Evolutionary conservation across 257 asterid genomes (phyloP).

Genomic region (Coffea canephora): DNA sequence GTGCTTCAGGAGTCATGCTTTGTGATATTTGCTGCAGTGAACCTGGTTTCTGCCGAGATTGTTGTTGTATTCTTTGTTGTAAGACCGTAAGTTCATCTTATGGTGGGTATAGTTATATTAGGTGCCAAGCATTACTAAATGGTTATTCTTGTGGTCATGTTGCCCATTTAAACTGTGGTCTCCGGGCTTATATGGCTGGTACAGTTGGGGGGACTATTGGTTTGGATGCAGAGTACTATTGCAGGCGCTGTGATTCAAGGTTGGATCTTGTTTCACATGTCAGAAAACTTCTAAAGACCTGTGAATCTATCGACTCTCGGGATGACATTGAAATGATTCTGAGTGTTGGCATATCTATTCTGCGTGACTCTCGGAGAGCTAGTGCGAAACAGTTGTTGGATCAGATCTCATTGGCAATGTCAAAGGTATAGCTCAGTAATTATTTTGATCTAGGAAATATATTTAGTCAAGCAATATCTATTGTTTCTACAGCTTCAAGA

Average conservation of each 20-base stretch:
- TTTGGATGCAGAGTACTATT: slow-evolving; percentile 78
- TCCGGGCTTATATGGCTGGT: slow-evolving; percentile 84
- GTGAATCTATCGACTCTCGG: slow-evolving; percentile 46
- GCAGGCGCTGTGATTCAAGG: slow-evolving; percentile 85
- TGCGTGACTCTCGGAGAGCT: slow-evolving; percentile 52
- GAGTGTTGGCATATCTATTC: slow-evolving; percentile 43
- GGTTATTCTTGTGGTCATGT: slow-evolving; percentile 67
- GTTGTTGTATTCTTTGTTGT: slow-evolving; percentile 84
- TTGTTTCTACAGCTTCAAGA: slow-evolving; percentile 18
- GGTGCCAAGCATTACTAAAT: slow-evolving; percentile 55
- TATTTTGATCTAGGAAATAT: slow-evolving; percentile 17
- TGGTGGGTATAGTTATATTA: slow-evolving; percentile 47
- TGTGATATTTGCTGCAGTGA: slow-evolving; percentile 83
- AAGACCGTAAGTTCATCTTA: slow-evolving; percentile 35
- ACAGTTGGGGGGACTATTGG: slow-evolving; percentile 77
- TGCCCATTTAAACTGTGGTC: slow-evolving; percentile 73
- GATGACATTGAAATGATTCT: slow-evolving; percentile 53
- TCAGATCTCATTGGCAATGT: slow-evolving; percentile 50
- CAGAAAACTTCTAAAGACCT: slow-evolving; percentile 41
- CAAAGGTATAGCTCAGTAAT: slow-evolving; percentile 52
- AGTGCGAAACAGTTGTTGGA: slow-evolving; percentile 47
- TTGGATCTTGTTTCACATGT: slow-evolving; percentile 65
- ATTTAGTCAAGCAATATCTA: slow-evolving; percentile 12
- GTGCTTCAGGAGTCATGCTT: slow-evolving; percentile 38
- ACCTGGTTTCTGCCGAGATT: slow-evolving; percentile 72